Percentiles rank a stretch among this genome's conserved stretches.
phyloP scores from a whole-genome alignment of 805 yeast species.

The Sungouiozyma intestinalis region DNA sequence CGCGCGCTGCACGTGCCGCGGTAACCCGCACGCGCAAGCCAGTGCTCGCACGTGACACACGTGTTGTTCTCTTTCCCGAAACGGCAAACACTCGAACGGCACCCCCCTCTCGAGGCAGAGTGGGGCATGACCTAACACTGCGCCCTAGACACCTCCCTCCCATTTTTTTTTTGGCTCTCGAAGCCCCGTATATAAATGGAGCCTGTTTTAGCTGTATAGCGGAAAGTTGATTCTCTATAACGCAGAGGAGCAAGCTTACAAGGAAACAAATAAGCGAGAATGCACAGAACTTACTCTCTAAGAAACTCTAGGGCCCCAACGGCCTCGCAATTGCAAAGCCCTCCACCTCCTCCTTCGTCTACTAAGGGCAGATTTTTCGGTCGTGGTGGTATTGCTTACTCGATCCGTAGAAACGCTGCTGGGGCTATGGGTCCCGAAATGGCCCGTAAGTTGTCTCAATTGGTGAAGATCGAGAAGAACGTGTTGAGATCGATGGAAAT shows the following conservation, averaged over 20 bases:
- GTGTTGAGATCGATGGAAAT: constrained; percentile 70
- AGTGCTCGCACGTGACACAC: too few relatives aligned
- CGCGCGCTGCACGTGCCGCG: too few relatives aligned
- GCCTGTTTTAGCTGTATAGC: neutral
- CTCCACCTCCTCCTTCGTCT: constrained; percentile 91
- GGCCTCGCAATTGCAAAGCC: constrained; percentile 86
- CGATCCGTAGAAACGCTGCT: constrained; percentile 62
- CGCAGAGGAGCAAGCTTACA: neutral
- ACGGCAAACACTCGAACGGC: neutral
- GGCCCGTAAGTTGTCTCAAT: constrained; percentile 60
- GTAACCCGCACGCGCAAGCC: too few relatives aligned
- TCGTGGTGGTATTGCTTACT: constrained; percentile 48
- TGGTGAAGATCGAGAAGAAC: constrained; percentile 74
- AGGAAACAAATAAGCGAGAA: constrained; percentile 20
- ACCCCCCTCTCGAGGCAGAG: neutral
- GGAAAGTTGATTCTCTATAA: neutral
- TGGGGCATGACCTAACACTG: neutral
- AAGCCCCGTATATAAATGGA: neutral
- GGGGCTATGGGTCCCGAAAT: constrained; percentile 76
- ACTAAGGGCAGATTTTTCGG: constrained; percentile 82
- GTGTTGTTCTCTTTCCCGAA: neutral
- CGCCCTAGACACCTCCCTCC: neutral
- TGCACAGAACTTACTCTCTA: constrained; percentile 98
- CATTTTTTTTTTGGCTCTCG: neutral
- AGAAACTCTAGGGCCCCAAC: constrained; percentile 96